Evolutionary conservation across 2,329 filamentous ascomycete species (phyloP).

Genomic region (Cadophora sp.): DNA sequence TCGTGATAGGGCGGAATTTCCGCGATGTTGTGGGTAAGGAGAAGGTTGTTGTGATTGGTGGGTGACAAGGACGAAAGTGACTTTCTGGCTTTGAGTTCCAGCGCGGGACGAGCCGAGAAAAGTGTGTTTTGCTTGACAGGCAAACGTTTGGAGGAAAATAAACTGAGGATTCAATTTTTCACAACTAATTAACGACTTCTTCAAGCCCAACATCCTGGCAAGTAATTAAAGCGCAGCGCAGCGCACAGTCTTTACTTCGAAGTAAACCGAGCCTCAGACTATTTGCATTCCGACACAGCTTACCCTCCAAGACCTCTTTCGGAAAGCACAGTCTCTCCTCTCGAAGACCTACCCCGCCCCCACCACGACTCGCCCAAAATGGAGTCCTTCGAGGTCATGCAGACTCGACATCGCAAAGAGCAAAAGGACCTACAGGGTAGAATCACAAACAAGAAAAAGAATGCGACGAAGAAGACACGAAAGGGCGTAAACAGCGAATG

Average conservation of each 20-base stretch:
- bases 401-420: constrained; percentile 85
- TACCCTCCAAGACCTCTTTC: not conserved
- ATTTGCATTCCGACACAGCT: not conserved
- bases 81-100: not conserved
- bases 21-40: no score
- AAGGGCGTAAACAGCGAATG: constrained; percentile 81
- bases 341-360: constrained; percentile 18
- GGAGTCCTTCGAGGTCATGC: constrained; percentile 76
- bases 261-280: not conserved
- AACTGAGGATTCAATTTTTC: not conserved
- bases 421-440: constrained; percentile 83
- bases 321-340: no score
- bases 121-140: not conserved
- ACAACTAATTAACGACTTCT: no score
- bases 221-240: no score
- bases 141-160: not conserved
- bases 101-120: constrained; percentile 7
- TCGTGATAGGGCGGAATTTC: constrained; percentile 1
- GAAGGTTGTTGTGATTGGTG: constrained; percentile 8
- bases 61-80: not conserved
- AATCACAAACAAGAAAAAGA: constrained; percentile 95
- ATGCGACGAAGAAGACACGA: constrained; percentile 85
- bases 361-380: constrained; percentile 29
- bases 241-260: not conserved
- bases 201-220: not conserved